Percentiles rank a stretch among this genome's conserved stretches.
These are phyloP conservation scores for Saccharomyces hybrid DNA, from an alignment of 1,139 yeast genomes.

Conservation along the genomic window DNA sequence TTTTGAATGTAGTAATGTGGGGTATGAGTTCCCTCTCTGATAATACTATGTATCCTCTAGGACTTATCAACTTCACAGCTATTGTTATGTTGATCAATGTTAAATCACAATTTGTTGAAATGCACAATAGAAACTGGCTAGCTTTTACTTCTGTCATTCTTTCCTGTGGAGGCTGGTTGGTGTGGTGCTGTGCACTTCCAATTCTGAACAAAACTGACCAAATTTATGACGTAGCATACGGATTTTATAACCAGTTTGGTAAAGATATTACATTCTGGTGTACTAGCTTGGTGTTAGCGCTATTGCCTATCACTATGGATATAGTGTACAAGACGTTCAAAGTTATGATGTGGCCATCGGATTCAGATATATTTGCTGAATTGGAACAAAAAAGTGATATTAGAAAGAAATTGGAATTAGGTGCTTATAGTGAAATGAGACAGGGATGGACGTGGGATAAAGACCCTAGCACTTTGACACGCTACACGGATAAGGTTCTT, in stretches of 20 bases:
- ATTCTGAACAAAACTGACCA: conserved; percentile 53
- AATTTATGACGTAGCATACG: conserved; percentile 67
- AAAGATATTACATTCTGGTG: conserved; percentile 83
- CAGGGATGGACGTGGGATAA: conserved; percentile 71
- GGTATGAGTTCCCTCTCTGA: conserved; percentile 61
- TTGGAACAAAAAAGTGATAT: conserved; percentile 65
- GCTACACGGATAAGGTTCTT: conserved; percentile 23
- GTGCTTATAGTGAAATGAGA: conserved; percentile 61
- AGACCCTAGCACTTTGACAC: conserved; percentile 31
- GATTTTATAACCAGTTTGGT: conserved; percentile 67
- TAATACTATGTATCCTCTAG: conserved; percentile 73
- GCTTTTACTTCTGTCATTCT: conserved; percentile 61
- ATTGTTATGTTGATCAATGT: conserved; percentile 65
- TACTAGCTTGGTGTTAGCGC: conserved; percentile 46
- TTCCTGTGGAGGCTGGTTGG: conserved; percentile 82
- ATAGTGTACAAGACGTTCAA: conserved; percentile 52
- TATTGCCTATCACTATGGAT: conserved; percentile 61
- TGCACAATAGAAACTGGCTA: conserved; percentile 70
- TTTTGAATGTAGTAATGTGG: conserved; percentile 59
- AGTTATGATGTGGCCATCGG: conserved; percentile 54
- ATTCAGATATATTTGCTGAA: conserved; percentile 70
- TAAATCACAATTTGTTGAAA: conserved; percentile 75
- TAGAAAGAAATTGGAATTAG: conserved; percentile 63
- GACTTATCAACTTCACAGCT: conserved; percentile 66
- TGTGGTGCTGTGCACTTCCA: conserved; percentile 77